phyloP scores from a whole-genome alignment of 2,329 filamentous ascomycete genomes.

The Aureobasidium lini region DNA sequence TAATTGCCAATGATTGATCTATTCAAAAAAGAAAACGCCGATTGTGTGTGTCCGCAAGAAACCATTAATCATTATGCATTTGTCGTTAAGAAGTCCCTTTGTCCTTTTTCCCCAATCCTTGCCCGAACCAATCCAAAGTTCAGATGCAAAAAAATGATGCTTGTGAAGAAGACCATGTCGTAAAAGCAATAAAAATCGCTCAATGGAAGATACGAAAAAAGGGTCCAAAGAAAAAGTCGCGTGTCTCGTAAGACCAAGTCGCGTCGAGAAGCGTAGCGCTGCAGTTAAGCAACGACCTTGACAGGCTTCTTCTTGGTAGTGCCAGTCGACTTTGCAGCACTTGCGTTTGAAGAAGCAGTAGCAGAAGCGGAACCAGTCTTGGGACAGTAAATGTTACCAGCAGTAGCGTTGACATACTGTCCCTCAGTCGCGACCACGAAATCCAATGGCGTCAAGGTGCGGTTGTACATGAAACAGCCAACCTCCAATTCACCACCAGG shows the following conservation, averaged over 20 bases:
- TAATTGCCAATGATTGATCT: too few species aligned
- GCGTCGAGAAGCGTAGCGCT: too few species aligned
- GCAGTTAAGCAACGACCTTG: background rate
- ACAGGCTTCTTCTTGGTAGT: constrained; percentile 3
- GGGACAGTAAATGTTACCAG: constrained; percentile 28
- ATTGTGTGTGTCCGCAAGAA: too few species aligned
- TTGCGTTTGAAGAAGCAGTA: background rate
- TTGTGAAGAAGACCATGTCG: too few species aligned
- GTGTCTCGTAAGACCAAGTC: background rate
- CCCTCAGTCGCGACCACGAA: constrained; percentile 26
- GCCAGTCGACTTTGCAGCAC: background rate
- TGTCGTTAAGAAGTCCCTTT: too few species aligned
- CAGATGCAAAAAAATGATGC: too few species aligned
- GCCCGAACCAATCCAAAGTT: too few species aligned
- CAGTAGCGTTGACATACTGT: constrained; percentile 26
- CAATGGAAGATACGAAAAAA: too few species aligned
- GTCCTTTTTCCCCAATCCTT: too few species aligned
- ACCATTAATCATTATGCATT: too few species aligned
- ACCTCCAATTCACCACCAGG: constrained; percentile 26
- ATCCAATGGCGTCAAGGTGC: constrained; percentile 21
- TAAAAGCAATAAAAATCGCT: too few species aligned
- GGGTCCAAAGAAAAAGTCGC: background rate
- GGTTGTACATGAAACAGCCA: constrained; percentile 31
- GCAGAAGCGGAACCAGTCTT: background rate
- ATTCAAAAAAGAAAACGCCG: too few species aligned